Conservation (phyloP, 805 yeast species). For the Zygosaccharomyces gambellarensis region DNA sequence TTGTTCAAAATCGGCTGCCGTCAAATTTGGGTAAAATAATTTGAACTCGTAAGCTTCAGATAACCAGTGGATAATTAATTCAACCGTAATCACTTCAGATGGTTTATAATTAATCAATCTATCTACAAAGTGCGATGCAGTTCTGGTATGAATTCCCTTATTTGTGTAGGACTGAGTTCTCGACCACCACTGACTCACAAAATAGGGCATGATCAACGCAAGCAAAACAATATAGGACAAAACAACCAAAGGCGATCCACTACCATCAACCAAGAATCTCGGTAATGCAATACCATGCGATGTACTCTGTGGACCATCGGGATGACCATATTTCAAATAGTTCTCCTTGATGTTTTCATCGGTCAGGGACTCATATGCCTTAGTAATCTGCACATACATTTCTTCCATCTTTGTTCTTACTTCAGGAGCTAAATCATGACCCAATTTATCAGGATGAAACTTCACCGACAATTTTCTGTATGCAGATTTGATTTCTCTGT, state of each 20-base stretch:
- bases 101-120: conserved; percentile 71
- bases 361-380: conserved; percentile 92
- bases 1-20: conserved; percentile 44
- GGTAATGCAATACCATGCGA: conserved; percentile 95
- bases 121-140: conserved; percentile 77
- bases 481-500: conserved; percentile 70
- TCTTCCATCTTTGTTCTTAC: conserved; percentile 62
- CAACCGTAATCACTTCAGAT: conserved; percentile 53
- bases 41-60: conserved; percentile 64
- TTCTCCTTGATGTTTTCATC: conserved; percentile 83
- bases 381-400: conserved; percentile 71
- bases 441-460: conserved; percentile 90
- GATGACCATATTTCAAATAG: conserved; percentile 86
- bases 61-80: conserved; percentile 53
- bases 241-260: conserved; percentile 62
- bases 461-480: conserved; percentile 84
- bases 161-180: conserved; percentile 74
- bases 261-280: conserved; percentile 79
- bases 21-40: conserved; percentile 38
- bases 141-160: conserved; percentile 72
- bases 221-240: conserved; percentile 62
- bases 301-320: conserved; percentile 92
- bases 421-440: conserved; percentile 52
- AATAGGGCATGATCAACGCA: conserved; percentile 71
- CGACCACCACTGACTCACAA: conserved; percentile 90